Conservation (phyloP, 164 flowering plant genomes). For the Piper betle region DNA sequence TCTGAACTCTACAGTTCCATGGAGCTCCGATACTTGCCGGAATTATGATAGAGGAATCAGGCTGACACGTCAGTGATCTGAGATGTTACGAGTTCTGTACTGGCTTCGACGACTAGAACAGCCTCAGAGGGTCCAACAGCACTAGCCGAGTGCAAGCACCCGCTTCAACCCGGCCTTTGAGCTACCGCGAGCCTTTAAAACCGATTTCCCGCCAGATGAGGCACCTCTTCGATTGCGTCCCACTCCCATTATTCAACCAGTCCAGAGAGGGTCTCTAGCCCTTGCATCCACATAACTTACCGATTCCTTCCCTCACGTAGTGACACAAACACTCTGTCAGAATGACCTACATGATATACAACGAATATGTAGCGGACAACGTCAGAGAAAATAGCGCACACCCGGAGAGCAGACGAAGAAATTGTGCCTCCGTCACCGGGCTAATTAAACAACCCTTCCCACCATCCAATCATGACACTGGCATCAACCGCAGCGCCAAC, state of each 20-base stretch:
- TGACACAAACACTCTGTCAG: too few species aligned
- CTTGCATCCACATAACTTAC: constrained; percentile 12
- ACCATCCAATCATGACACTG: constrained; percentile 91
- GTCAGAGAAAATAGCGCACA: constrained; percentile 13
- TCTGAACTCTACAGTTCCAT: constrained; percentile 4
- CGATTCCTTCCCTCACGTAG: constrained; percentile 43
- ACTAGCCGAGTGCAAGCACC: not conserved
- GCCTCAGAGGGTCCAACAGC: not conserved
- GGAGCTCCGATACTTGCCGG: not conserved
- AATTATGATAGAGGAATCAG: too few species aligned
- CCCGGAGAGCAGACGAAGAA: constrained; percentile 70
- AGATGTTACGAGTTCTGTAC: not conserved
- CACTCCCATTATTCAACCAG: constrained; percentile 50
- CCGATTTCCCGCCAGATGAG: constrained; percentile 30
- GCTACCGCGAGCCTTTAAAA: constrained; percentile 13
- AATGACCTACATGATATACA: too few species aligned
- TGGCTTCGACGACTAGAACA: not conserved
- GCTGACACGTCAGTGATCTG: constrained; percentile 2
- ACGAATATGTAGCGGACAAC: too few species aligned
- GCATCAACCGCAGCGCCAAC: constrained; percentile 68
- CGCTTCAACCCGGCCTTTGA: not conserved
- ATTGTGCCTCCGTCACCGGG: constrained; percentile 32
- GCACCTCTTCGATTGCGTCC: constrained; percentile 33
- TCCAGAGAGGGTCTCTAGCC: constrained; percentile 63
- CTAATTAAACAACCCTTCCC: constrained; percentile 82